These are phyloP conservation scores for Parafenestella ontariensis DNA, from an alignment of 2,329 filamentous ascomycete genomes.

Conservation along the genomic window DNA sequence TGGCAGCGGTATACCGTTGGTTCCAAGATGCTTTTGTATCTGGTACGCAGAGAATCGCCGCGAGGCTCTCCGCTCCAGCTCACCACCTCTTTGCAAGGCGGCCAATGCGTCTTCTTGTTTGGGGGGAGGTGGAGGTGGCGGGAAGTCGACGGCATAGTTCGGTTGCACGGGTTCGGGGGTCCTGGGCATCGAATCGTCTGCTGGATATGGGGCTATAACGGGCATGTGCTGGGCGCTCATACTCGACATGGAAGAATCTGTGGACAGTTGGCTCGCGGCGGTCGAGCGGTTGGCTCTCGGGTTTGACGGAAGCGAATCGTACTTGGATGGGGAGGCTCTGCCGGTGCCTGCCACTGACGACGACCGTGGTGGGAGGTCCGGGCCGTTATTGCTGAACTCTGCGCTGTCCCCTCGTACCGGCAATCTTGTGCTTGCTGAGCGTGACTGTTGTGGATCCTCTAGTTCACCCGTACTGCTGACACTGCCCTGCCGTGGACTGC, in stretches of 20 bases:
- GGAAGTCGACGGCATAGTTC: slow-evolving; percentile 62
- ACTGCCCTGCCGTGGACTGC: slow-evolving; percentile 49
- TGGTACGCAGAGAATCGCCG: slow-evolving; percentile 95
- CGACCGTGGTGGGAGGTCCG: slow-evolving; percentile 57
- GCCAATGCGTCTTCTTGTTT: slow-evolving; percentile 89
- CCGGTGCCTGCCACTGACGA: slow-evolving; percentile 54
- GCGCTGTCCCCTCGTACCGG: slow-evolving; percentile 51
- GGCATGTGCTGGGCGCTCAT: slow-evolving; percentile 78
- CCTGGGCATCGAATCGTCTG: slow-evolving; percentile 61
- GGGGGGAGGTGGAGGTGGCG: slow-evolving; percentile 79
- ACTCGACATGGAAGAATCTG: slow-evolving; percentile 73
- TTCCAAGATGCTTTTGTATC: slow-evolving; percentile 91
- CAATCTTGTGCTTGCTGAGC: slow-evolving; percentile 51
- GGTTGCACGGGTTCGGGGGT: slow-evolving; percentile 45
- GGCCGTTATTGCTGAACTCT: slow-evolving; percentile 46
- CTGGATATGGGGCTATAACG: slow-evolving; percentile 74
- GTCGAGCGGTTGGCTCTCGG: slow-evolving; percentile 43
- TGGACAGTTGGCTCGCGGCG: slow-evolving; percentile 40
- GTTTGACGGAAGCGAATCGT: slow-evolving; percentile 48
- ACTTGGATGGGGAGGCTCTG: slow-evolving; percentile 53
- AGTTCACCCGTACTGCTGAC: slow-evolving; percentile 39
- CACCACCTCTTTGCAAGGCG: slow-evolving; percentile 87
- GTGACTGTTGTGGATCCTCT: slow-evolving; percentile 51
- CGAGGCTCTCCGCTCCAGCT: slow-evolving; percentile 90
- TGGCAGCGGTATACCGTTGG: slow-evolving; percentile 84